Base-by-base conservation (phyloP, 2,329 filamentous ascomycete species). In the Magnaporthales sp. region DNA sequence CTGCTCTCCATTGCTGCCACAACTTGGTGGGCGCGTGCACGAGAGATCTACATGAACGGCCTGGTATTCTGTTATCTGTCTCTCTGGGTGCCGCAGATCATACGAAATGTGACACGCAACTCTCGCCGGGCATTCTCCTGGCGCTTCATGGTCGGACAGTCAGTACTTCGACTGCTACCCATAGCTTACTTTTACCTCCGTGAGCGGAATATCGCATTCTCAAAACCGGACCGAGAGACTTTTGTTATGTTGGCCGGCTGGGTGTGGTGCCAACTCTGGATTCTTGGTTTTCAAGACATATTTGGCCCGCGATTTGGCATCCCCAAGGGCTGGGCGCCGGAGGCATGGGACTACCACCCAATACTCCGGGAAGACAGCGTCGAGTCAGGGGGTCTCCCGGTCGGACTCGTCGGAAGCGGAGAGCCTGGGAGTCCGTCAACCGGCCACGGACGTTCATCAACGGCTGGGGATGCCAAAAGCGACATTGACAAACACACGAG, bases 271-370 rank as follows among this genome's bases (percentile, higher is more conserved):
- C 95, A 99, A 77, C 84, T 96, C 27, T 85, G 91, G 75, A 74
- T 91, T 8, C 82, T 99, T n/a, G 86, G 82, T 1, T 89, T 86
- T 58, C 95, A 99, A 80, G 91, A 94, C 70, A 82, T 96, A 15
- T 80, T 98, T 3, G 94, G 95, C 0, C 92, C 94, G 1, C 84
- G 95, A n/a, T 94, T 95, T 79, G 92, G 93, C 66, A 79, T 98
- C 0, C 89, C 89, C 2, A 84, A 86, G 61, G 84, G 85, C 64
- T 89, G 87, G 86, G 80, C 83, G 68, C 85, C 86, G n/a, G 85
- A 88, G 67, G 91, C 91, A 0, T 99, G 96, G 84, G 94, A 99
- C 74, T 99, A 99, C 75, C 94, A 99, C 75, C 94, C 93, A 0
- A 83, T 97, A 2, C 82, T 99, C 26, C 87, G 92, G 30, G 91